phyloP scores from a whole-genome alignment of 345 rosid species.

The Rhodomyrtus tomentosa region DNA sequence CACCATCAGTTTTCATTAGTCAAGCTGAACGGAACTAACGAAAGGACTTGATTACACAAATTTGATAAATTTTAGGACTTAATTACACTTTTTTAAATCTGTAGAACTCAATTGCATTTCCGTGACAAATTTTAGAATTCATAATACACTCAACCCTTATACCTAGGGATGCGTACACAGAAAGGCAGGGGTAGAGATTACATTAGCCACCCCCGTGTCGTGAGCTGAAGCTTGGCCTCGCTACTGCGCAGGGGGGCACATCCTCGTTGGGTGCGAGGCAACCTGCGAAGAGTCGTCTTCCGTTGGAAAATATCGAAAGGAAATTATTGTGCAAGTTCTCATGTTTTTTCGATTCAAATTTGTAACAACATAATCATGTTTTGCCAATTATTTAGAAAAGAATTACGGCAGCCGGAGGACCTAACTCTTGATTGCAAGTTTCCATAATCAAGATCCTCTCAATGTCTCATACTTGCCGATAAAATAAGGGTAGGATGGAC shows the following conservation, averaged over 20 bases:
- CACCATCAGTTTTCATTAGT: too few relatives aligned
- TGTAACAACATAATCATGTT: not conserved
- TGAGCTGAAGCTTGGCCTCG: fast-evolving
- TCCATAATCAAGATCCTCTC: not conserved
- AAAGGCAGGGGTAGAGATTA: fast-evolving
- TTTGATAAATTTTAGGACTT: too few relatives aligned
- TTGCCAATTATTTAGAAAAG: not conserved
- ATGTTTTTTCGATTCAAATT: not conserved
- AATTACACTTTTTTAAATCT: too few relatives aligned
- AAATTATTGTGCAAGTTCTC: too few relatives aligned
- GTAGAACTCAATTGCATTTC: too few relatives aligned
- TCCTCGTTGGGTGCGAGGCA: not conserved
- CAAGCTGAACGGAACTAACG: too few relatives aligned
- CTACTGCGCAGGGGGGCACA: fast-evolving
- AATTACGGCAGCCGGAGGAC: not conserved
- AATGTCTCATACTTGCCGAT: not conserved
- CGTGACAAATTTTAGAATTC: too few relatives aligned
- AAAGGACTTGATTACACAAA: too few relatives aligned
- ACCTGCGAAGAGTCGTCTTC: not conserved
- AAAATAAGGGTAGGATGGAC: not conserved
- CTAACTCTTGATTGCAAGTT: not conserved
- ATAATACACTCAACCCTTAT: too few relatives aligned
- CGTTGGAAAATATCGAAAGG: too few relatives aligned
- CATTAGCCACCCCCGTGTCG: not conserved
- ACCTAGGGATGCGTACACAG: not conserved